Evolutionary conservation across 495 filamentous ascomycete genomes (phyloP).

Genomic region (Staphylotrichum longicolle): DNA sequence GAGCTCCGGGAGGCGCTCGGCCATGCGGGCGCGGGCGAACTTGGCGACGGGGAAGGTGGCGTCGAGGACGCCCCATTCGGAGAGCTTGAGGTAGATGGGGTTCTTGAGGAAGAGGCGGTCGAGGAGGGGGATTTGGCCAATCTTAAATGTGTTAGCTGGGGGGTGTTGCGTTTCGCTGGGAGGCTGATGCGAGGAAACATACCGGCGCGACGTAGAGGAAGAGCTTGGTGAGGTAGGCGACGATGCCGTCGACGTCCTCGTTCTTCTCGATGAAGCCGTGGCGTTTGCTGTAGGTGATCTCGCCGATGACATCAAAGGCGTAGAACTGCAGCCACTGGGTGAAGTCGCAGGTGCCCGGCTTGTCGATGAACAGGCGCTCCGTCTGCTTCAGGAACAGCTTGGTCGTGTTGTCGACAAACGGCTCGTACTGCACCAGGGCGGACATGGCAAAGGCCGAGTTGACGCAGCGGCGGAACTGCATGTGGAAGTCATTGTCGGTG

Average conservation of each 20-base stretch:
- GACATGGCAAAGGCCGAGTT: constrained; percentile 74
- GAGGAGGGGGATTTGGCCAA: constrained; percentile 63
- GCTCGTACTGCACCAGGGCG: constrained; percentile 69
- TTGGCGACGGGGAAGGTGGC: constrained; percentile 60
- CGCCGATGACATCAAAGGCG: constrained; percentile 73
- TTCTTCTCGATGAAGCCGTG: constrained; percentile 64
- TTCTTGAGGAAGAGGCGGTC: constrained; percentile 61
- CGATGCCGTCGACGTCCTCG: constrained; percentile 62
- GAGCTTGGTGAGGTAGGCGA: constrained; percentile 52
- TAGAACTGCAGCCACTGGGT: constrained; percentile 74
- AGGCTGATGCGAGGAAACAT: constrained; percentile 24
- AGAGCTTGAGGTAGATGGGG: constrained; percentile 52
- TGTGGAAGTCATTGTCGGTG: constrained; percentile 70
- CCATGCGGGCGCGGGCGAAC: constrained; percentile 58
- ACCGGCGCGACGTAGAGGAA: constrained; percentile 62
- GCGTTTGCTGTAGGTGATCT: constrained; percentile 63
- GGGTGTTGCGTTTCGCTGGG: constrained; percentile 29
- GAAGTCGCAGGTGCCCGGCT: constrained; percentile 59
- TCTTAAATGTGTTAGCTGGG: constrained; percentile 32
- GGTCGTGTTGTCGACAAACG: constrained; percentile 66
- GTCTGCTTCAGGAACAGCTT: constrained; percentile 64
- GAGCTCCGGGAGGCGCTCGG: constrained; percentile 49
- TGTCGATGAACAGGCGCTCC: constrained; percentile 54
- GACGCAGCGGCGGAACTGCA: constrained; percentile 64
- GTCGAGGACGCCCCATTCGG: constrained; percentile 50